Base-by-base conservation (phyloP, 192 early-diverging fungal genomes). In the Umbelopsis sp. region DNA sequence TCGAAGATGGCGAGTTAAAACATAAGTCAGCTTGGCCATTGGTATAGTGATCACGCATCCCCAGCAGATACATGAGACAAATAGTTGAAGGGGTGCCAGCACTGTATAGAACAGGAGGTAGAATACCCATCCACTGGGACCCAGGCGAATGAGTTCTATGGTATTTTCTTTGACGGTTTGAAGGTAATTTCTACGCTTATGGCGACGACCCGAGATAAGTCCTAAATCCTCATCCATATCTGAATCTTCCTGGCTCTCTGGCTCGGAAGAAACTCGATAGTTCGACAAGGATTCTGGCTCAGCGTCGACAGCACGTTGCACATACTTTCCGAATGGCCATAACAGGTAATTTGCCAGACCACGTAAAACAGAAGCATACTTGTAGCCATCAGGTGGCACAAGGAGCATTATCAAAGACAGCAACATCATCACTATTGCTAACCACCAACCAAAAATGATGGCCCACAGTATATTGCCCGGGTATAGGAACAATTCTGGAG, bases 241-340 rank as follows among this genome's bases (percentile, higher is more conserved):
- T 2, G 68, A 55, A 53, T 53, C 49, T 13, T 52, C 37, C 25
- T 61, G 55, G n/a, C 55, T 61, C 15, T 61, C 55, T 37, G 37
- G 37, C 10, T 61, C 55, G 7, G 55, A 61, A 61, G 16, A 27
- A 18, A 46, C 47, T 4, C 46, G 67, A 33, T 66, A 27, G 27
- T 47, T 51, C 4, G 49, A 50, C 45, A 78, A n/a, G 0, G 48
- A 35, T 7, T 71, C 46, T 1, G 76, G 76, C 46, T 49, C 70
- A 30, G 73, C 70, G 25, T 78, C 82, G 46, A 83, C 81, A 0
- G 67, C 61, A 20, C 88, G 86, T 68, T 93, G 93, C 16, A 97
- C 91, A 78, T 94, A 95, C 69, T 94, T 92, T 9, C 95, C 96
- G 87, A 99, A 99, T 9, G 97, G 97, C 94, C 94, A 97, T 21